Evolutionary conservation across 2,329 filamentous ascomycete genomes (phyloP).

Genomic region (Colletotrichum aenigma): DNA sequence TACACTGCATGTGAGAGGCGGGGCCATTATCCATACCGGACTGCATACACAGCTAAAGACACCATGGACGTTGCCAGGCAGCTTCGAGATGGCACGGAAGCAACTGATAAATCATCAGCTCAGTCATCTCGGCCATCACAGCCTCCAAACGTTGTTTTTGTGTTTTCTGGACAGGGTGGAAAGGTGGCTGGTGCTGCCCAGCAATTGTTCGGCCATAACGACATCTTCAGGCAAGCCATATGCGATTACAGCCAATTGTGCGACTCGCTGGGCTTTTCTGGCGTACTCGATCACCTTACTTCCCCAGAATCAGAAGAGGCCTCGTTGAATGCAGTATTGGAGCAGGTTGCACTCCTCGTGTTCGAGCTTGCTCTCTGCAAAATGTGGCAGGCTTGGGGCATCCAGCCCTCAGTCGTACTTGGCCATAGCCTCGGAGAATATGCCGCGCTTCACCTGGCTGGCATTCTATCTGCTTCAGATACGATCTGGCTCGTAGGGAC

Average conservation of each 20-base stretch:
- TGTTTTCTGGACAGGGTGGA: neutral
- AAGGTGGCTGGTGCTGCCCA: neutral
- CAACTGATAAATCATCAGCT: neutral
- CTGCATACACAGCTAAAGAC: neutral
- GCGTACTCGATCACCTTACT: neutral
- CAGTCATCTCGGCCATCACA: neutral
- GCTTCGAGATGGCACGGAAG: neutral
- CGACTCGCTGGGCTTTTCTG: neutral
- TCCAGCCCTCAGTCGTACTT: conserved; percentile 47
- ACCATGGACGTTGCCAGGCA: neutral
- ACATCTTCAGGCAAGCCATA: neutral
- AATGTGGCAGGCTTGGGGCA: conserved; percentile 42
- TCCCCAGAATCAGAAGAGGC: neutral
- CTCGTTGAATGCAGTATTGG: neutral
- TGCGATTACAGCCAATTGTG: neutral
- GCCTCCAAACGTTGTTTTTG: neutral
- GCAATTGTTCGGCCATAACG: neutral
- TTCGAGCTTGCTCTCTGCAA: conserved; percentile 46
- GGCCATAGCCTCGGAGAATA: conserved; percentile 66
- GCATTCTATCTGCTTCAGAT: conserved; percentile 40
- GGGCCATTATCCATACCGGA: neutral
- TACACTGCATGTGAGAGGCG: neutral
- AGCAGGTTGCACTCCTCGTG: conserved; percentile 41
- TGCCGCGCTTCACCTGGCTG: conserved; percentile 64
- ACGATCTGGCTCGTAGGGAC: neutral